These are phyloP conservation scores for Globisporangium megalacanthum DNA, from an alignment of 352 stramenopile genomes.

Conservation along the genomic window DNA sequence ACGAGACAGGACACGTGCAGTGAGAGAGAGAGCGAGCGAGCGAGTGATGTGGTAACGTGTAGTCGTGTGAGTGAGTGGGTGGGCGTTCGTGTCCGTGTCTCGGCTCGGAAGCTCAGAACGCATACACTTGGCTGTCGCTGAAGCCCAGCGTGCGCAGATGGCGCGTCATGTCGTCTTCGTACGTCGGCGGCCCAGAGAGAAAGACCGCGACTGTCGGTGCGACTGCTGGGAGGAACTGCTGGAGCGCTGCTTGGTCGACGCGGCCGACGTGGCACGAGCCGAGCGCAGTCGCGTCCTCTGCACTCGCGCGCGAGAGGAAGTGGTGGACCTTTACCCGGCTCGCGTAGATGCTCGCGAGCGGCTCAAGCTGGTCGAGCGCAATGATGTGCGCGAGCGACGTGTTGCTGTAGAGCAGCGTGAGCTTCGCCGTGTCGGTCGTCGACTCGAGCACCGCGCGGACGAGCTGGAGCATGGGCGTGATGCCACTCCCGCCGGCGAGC, in stretches of 20 bases:
- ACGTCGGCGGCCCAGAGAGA: conserved; percentile 65
- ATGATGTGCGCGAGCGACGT: conserved; percentile 64
- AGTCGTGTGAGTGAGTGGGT: neutral
- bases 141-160: conserved; percentile 48
- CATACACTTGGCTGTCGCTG: conserved; percentile 48
- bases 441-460: conserved; percentile 65
- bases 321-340: conserved; percentile 60
- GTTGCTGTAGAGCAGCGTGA: conserved; percentile 78
- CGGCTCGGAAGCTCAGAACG: conserved; percentile 34
- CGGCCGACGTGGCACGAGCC: conserved; percentile 43
- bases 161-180: conserved; percentile 50
- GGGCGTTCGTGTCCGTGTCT: neutral
- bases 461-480: conserved; percentile 81
- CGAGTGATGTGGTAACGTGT: neutral
- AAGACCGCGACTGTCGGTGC: conserved; percentile 49
- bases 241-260: conserved; percentile 39
- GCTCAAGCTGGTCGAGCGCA: conserved; percentile 63
- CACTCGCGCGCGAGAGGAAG: conserved; percentile 42
- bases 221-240: conserved; percentile 34
- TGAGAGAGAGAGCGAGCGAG: neutral
- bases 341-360: conserved; percentile 75
- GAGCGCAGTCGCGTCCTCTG: conserved; percentile 39
- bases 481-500: conserved; percentile 70
- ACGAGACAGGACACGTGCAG: too few relatives aligned
- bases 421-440: conserved; percentile 38